Evolutionary conservation across 2,329 filamentous ascomycete genomes (phyloP).

Genomic region (Zymoseptoria tritici): DNA sequence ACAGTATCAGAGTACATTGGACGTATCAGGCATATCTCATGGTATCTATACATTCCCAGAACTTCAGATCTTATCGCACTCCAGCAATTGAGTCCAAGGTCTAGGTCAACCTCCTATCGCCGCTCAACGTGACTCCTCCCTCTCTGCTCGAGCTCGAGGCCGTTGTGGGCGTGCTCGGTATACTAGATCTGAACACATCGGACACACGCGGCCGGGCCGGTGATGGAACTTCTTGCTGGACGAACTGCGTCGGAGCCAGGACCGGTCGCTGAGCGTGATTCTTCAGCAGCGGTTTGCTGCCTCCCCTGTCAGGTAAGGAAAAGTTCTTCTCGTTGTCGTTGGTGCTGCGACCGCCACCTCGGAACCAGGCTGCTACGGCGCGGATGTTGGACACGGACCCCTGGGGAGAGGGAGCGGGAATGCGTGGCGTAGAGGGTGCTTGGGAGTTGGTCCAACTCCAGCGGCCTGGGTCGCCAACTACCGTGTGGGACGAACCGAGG

Average conservation of each 20-base stretch:
- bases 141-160: neutral
- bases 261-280: constrained; percentile 10
- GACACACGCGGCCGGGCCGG: too few species aligned
- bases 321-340: neutral
- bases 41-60: neutral
- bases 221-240: too few species aligned
- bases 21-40: neutral
- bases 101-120: neutral
- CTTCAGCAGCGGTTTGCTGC: constrained; percentile 6
- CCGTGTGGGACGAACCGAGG: neutral
- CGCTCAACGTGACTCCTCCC: neutral
- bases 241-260: constrained; percentile 2
- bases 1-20: neutral
- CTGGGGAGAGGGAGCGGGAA: constrained; percentile 4
- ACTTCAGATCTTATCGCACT: neutral
- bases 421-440: constrained; percentile 23
- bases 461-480: constrained; percentile 6
- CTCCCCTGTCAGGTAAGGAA: neutral
- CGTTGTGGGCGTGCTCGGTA: too few species aligned
- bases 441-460: constrained; percentile 26
- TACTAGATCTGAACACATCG: too few species aligned
- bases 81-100: neutral
- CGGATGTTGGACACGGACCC: constrained; percentile 2
- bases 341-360: neutral
- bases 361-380: constrained; percentile 8